Evolutionary conservation across 495 filamentous ascomycete species (phyloP).

Genomic region (Talaromyces adpressus): DNA sequence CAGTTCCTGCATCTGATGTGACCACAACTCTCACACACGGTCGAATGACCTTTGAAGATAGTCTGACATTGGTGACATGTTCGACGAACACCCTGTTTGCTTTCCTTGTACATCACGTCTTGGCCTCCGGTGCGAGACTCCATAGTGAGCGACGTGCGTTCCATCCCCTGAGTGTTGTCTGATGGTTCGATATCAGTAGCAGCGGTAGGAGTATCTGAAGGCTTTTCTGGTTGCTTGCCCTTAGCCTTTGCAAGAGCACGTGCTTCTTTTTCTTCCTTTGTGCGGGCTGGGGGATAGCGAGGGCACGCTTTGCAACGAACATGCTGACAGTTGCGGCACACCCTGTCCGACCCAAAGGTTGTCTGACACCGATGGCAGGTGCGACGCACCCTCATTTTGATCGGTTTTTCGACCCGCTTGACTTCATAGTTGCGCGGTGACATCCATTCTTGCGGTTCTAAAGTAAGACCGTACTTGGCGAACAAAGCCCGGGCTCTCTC

Average conservation of each 20-base stretch:
- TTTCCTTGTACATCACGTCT: slow-evolving; percentile 59
- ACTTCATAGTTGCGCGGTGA: slow-evolving; percentile 47
- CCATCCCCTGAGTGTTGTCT: slow-evolving; percentile 18
- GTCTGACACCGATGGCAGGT: slow-evolving; percentile 73
- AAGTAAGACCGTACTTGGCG: slow-evolving; percentile 64
- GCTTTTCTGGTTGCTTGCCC: slow-evolving; percentile 17
- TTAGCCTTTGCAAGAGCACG: slow-evolving; percentile 37
- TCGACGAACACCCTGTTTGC: slow-evolving; percentile 63
- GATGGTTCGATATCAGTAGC: slow-evolving; percentile 12
- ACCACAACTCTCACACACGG: slow-evolving; percentile 61
- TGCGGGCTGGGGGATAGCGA: slow-evolving; percentile 51
- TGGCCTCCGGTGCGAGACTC: slow-evolving; percentile 61
- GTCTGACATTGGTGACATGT: slow-evolving; percentile 71
- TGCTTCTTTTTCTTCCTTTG: slow-evolving; percentile 31
- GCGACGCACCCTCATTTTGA: slow-evolving; percentile 86
- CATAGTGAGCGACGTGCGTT: slow-evolving; percentile 41
- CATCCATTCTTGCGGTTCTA: slow-evolving; percentile 65
- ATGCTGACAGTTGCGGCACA: slow-evolving; percentile 69
- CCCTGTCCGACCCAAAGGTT: slow-evolving; percentile 61
- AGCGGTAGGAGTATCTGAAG: slow-evolving; percentile 14
- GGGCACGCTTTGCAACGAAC: slow-evolving; percentile 72
- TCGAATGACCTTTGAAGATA: slow-evolving; percentile 49
- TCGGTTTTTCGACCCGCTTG: slow-evolving; percentile 75
- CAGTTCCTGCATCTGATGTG: slow-evolving; percentile 78
- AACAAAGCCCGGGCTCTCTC: slow-evolving; percentile 66